phyloP scores from a whole-genome alignment of 2,329 filamentous ascomycete genomes.

The Xylariaceae sp. region DNA sequence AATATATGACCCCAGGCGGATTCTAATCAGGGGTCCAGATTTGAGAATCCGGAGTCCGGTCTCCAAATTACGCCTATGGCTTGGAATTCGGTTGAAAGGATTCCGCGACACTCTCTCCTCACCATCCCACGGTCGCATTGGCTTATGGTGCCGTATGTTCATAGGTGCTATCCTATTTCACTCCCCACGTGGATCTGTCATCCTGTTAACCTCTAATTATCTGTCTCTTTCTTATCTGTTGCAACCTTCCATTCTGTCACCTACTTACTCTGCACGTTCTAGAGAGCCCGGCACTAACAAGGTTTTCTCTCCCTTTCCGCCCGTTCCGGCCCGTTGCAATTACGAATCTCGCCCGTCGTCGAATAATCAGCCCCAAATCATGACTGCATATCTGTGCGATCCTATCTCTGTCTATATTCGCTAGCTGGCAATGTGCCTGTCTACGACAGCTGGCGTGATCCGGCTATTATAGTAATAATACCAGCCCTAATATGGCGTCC shows the following conservation, averaged over 20 bases:
- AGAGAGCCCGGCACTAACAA: not conserved
- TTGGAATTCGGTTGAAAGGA: too few relatives aligned
- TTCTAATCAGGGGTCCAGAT: too few relatives aligned
- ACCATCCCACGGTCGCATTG: too few relatives aligned
- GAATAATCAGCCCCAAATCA: slow-evolving; percentile 30
- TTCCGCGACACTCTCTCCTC: too few relatives aligned
- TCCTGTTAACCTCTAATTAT: not conserved
- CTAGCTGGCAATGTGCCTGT: slow-evolving; percentile 32
- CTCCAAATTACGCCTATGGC: too few relatives aligned
- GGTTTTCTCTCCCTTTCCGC: not conserved
- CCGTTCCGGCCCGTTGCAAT: slow-evolving; percentile 9
- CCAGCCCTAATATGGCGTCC: slow-evolving; percentile 35
- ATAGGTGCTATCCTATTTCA: too few relatives aligned
- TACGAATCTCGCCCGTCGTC: slow-evolving; percentile 18
- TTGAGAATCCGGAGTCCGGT: too few relatives aligned
- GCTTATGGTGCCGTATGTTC: too few relatives aligned
- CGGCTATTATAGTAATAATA: slow-evolving; percentile 31
- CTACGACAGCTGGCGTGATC: slow-evolving; percentile 31
- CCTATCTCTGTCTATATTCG: slow-evolving; percentile 27
- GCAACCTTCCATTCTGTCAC: not conserved
- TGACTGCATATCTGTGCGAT: slow-evolving; percentile 38
- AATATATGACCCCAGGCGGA: too few relatives aligned
- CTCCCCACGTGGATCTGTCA: not conserved
- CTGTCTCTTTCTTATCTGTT: slow-evolving; percentile 5
- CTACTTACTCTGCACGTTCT: not conserved